Conservation (phyloP, 1,284 basidiomycete genomes). For the Sphagnurus paluster region DNA sequence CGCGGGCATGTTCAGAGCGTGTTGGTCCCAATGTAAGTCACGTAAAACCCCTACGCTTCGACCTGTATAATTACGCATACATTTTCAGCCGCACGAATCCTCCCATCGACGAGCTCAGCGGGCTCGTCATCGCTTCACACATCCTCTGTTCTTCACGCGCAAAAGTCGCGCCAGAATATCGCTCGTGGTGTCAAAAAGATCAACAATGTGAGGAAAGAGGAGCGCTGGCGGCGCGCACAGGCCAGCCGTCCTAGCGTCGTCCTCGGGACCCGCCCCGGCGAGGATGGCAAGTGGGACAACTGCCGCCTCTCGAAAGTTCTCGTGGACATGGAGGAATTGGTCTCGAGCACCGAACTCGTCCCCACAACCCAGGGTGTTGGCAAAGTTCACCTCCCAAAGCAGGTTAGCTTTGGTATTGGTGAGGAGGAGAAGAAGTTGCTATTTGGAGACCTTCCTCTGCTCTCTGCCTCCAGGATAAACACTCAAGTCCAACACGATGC, state of each 20-base stretch:
- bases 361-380: slow-evolving; percentile 28
- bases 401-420: slow-evolving; percentile 64
- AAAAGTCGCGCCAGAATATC: slow-evolving; percentile 33
- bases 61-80: not conserved
- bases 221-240: slow-evolving; percentile 41
- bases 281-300: slow-evolving; percentile 63
- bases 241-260: slow-evolving; percentile 65
- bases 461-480: slow-evolving; percentile 29
- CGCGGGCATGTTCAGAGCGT: slow-evolving; percentile 35
- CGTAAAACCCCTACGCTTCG: not conserved
- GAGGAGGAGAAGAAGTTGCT: slow-evolving; percentile 53
- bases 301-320: slow-evolving; percentile 65
- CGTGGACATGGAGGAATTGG: slow-evolving; percentile 55
- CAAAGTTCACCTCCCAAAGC: slow-evolving; percentile 42
- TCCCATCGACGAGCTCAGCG: slow-evolving; percentile 42
- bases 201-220: slow-evolving; percentile 50
- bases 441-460: slow-evolving; percentile 57
- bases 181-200: slow-evolving; percentile 46
- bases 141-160: slow-evolving; percentile 44
- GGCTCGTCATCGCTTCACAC: slow-evolving; percentile 51
- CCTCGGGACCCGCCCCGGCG: slow-evolving; percentile 64
- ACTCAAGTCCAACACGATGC: no score
- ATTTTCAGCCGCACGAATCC: slow-evolving; percentile 39
- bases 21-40: slow-evolving; percentile 31
- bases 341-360: slow-evolving; percentile 26